phyloP scores from a whole-genome alignment of 2,329 filamentous ascomycete species.

The Ascochyta rabiei region DNA sequence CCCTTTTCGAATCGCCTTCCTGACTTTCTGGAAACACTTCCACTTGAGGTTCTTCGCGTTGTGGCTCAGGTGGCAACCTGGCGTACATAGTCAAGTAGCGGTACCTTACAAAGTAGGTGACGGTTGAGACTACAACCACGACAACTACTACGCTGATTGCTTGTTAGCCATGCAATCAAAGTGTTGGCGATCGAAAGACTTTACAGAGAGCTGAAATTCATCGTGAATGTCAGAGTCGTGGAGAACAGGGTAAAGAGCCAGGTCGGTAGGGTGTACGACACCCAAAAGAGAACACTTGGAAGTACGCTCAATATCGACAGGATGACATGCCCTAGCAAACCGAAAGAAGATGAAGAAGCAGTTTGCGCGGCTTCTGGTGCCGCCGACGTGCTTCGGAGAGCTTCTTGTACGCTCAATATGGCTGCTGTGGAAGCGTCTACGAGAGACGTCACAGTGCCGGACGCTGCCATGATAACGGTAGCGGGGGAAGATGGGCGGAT shows the following conservation, averaged over 20 bases:
- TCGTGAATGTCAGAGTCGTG: conserved; percentile 92
- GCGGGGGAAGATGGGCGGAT: conserved; percentile 1
- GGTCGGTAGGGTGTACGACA: conserved; percentile 84
- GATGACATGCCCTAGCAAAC: conserved; percentile 56
- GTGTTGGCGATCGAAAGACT: conserved; percentile 32
- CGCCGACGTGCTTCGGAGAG: not conserved
- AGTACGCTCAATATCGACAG: conserved; percentile 59
- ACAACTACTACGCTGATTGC: conserved; percentile 64
- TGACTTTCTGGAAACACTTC: conserved; percentile 94
- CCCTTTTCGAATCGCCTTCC: conserved; percentile 86
- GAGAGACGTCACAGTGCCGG: conserved; percentile 28
- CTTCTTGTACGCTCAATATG: conserved; percentile 8
- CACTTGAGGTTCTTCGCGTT: conserved; percentile 92
- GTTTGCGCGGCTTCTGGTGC: conserved; percentile 22
- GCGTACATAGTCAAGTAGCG: conserved; percentile 97
- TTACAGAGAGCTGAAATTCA: conserved; percentile 97
- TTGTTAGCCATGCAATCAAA: conserved; percentile 30
- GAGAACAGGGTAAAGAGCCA: conserved; percentile 89
- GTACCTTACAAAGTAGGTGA: conserved; percentile 94
- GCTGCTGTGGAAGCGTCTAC: conserved; percentile 30
- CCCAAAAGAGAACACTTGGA: conserved; percentile 72
- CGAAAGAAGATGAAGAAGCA: conserved; percentile 44
- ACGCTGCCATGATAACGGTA: conserved; percentile 33
- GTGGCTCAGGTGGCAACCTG: conserved; percentile 88
- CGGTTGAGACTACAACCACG: conserved; percentile 76